A percentile compares a stretch with the other conserved stretches of the same genome.
Conservation (phyloP, 2,329 filamentous ascomycete genomes). For the Colletotrichum salicis region DNA sequence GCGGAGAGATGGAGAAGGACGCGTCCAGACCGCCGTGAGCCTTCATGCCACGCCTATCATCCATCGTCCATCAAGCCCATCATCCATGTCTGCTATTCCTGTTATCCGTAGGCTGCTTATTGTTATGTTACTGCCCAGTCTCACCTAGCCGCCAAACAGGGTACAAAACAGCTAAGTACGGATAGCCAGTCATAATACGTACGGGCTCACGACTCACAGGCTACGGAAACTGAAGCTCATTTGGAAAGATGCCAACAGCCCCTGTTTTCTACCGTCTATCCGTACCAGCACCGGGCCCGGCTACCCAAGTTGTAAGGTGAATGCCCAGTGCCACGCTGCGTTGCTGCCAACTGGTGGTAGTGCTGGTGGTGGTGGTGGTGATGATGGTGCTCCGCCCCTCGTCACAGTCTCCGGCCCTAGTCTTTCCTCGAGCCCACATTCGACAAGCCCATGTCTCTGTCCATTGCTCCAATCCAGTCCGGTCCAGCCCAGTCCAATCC, state of each 20-base stretch:
- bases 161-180: background rate
- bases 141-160: background rate
- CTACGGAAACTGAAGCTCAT: background rate
- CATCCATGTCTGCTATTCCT: background rate
- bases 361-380: background rate
- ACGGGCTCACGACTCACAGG: too few species aligned
- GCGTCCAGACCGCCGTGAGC: conserved; percentile 11
- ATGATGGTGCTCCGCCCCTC: background rate
- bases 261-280: background rate
- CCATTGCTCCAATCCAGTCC: conserved; percentile 4
- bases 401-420: background rate
- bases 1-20: conserved; percentile 8
- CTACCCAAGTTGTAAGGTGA: too few species aligned
- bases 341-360: background rate
- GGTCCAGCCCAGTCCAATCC: background rate
- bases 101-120: too few species aligned
- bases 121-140: too few species aligned
- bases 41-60: background rate
- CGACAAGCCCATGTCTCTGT: background rate
- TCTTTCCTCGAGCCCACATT: background rate
- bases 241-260: background rate
- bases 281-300: too few species aligned
- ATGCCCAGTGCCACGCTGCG: too few species aligned
- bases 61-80: background rate
- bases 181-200: background rate